These are phyloP conservation scores for Pelargonium myrrhifolium DNA, from an alignment of 441 rosid genomes.

Conservation along the genomic window DNA sequence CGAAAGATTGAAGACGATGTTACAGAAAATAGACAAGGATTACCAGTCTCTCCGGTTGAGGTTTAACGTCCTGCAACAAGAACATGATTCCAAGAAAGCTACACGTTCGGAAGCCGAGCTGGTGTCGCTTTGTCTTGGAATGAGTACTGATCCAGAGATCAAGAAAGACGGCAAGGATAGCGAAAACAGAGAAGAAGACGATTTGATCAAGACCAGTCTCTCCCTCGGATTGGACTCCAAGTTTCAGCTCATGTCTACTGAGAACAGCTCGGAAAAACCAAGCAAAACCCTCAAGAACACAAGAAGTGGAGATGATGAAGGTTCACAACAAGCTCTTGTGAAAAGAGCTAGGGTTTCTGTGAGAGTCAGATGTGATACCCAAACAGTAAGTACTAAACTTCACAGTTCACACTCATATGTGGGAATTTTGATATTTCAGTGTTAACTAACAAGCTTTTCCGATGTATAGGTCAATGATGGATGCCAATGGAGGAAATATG, in stretches of 20 bases:
- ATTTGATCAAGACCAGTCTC: neutral
- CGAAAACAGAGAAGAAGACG: neutral
- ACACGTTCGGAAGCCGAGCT: neutral
- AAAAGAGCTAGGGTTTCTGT: constrained; percentile 1
- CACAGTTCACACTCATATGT: neutral
- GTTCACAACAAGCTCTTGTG: neutral
- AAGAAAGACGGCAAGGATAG: neutral
- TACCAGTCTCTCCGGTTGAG: neutral
- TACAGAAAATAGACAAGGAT: neutral
- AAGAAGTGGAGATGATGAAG: neutral
- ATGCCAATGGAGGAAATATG: constrained; percentile 2
- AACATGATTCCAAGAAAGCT: neutral
- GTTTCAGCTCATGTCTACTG: neutral
- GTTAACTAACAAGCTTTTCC: too few species aligned
- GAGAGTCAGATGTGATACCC: neutral
- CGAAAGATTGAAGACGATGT: neutral
- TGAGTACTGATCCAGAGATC: neutral
- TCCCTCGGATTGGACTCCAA: neutral
- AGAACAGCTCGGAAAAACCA: neutral
- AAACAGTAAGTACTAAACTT: neutral
- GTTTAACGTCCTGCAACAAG: neutral
- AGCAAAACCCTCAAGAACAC: neutral
- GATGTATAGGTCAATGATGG: neutral
- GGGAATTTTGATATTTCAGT: neutral
- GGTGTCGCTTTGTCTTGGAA: neutral